Evolutionary conservation across 2,329 filamentous ascomycete genomes (phyloP).

Genomic region (Talaromyces sp.): DNA sequence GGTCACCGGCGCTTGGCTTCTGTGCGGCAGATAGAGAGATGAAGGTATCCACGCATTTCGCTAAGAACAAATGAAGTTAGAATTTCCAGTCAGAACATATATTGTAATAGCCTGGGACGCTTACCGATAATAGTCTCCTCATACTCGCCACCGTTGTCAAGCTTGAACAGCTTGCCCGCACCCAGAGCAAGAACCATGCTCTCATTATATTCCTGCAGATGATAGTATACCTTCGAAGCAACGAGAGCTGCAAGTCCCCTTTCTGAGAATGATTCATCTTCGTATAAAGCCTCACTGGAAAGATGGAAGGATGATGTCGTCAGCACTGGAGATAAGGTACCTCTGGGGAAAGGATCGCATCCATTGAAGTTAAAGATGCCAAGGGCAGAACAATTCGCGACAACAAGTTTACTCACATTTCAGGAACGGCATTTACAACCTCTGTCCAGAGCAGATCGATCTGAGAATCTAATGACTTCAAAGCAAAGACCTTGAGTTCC

Average conservation of each 20-base stretch:
- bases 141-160: slow-evolving; percentile 89
- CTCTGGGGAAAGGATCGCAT: background rate
- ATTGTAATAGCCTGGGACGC: slow-evolving; percentile 22
- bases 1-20: slow-evolving; percentile 53
- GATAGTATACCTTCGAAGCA: slow-evolving; percentile 97
- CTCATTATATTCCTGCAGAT: slow-evolving; percentile 97
- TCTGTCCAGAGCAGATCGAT: slow-evolving; percentile 98
- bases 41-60: slow-evolving; percentile 97
- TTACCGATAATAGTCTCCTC: slow-evolving; percentile 95
- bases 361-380: background rate
- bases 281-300: slow-evolving; percentile 97
- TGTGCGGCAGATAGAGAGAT: slow-evolving; percentile 74
- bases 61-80: slow-evolving; percentile 37
- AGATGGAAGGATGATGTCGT: slow-evolving; percentile 16
- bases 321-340: slow-evolving; percentile 16
- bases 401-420: slow-evolving; percentile 70
- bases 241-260: slow-evolving; percentile 92
- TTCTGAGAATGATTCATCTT: slow-evolving; percentile 93
- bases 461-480: slow-evolving; percentile 93
- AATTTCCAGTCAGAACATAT: slow-evolving; percentile 7
- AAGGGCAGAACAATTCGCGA: background rate
- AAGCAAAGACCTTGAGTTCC: slow-evolving; percentile 90
- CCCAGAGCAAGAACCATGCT: slow-evolving; percentile 98
- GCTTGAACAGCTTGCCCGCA: slow-evolving; percentile 91
- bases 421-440: slow-evolving; percentile 85